Evolutionary conservation across 1,284 basidiomycete genomes (phyloP), one percentile per base, ranked within the genome.

Genomic region (Boletus austroedulis): DNA sequence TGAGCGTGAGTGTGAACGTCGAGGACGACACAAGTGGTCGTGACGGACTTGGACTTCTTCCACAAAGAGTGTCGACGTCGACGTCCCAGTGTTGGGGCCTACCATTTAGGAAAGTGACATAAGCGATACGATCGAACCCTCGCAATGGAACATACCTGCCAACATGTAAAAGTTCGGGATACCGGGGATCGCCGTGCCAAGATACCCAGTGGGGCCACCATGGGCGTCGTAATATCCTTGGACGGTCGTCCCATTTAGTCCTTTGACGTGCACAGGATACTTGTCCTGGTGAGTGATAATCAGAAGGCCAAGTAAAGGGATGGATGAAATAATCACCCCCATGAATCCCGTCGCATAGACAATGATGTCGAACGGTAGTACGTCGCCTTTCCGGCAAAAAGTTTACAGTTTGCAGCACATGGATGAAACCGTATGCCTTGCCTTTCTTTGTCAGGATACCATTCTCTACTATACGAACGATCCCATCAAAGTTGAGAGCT

Each of bases 81-180:
- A 55, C 5, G 72, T 74, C 36, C 68, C 71, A 0, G 69, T 69
- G 55, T 73, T 74, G 11, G 73, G 71, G n/a, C 69, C 66, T 71
- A 23, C 2, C 12, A 21, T 38, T 26, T 17, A n/a, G 26, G 40
- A 7, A n/a, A n/a, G 8, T 38, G 23, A 12, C n/a, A 24, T 34
- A 50, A 26, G 5, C 43, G 31, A 45, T 23, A 32, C 3, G 15
- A 34, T 15, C 11, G 6, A 19, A 24, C 24, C 17, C 24, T 21
- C 10, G 12, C 40, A 28, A 19, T 28, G 34, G 8, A 41, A 54
- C 65, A 21, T 23, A 67, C 69, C 67, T n/a, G 60, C 52, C 5
- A 76, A 47, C 62, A 71, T 67, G 60, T 75, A 75, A 57, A 74
- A 72, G 55, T 77, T 78, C 0, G 76, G 77, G 40, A 77, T 76